phyloP scores from a whole-genome alignment of 75 land plant genomes.

The Selaginella tamariscina region DNA sequence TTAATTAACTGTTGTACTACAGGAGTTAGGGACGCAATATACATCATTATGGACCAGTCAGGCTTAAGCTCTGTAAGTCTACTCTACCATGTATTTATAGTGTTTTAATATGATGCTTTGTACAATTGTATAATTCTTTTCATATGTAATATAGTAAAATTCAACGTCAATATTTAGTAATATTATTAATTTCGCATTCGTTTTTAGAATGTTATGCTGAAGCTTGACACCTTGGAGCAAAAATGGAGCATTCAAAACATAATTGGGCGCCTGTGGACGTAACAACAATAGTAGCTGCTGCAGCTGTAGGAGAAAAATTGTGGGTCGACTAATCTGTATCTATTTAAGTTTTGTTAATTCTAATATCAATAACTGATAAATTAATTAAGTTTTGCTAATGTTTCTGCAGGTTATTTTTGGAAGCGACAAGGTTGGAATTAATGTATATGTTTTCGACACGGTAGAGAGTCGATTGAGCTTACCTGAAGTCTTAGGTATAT shows the following conservation, averaged over 20 bases:
- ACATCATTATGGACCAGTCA: no score
- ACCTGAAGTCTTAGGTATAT: background rate
- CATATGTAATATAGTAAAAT: no score
- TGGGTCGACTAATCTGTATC: constrained; percentile 16
- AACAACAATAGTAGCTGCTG: constrained; percentile 13
- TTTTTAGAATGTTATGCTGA: background rate
- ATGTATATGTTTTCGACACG: constrained; percentile 48
- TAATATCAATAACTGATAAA: background rate
- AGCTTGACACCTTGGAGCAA: background rate
- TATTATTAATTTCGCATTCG: no score
- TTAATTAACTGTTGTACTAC: no score
- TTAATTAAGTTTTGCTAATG: background rate
- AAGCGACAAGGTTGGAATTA: constrained; percentile 22
- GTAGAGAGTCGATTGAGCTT: constrained; percentile 37
- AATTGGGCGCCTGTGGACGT: background rate
- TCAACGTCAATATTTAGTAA: no score
- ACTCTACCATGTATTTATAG: no score
- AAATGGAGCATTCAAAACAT: background rate
- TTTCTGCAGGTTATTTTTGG: constrained; percentile 46
- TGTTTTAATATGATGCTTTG: no score
- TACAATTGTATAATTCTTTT: no score
- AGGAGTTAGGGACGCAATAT: no score
- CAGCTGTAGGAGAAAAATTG: constrained; percentile 38
- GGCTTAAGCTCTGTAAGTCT: no score
- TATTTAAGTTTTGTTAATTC: background rate